These are phyloP conservation scores for Cladophialophora chaetospira DNA, from an alignment of 2,329 filamentous ascomycete species.

Conservation along the genomic window DNA sequence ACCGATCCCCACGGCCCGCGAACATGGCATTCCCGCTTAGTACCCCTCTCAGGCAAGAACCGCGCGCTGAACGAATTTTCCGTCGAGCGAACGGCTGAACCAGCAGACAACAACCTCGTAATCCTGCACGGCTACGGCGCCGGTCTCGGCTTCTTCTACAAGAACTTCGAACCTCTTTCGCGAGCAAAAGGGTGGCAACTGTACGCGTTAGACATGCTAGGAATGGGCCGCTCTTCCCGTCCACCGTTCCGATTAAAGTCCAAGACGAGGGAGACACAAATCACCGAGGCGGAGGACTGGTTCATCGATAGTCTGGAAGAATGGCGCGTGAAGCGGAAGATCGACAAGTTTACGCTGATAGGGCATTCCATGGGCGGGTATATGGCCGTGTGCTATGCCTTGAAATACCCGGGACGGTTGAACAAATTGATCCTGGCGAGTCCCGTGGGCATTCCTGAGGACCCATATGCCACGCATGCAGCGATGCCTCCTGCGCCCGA, in stretches of 20 bases:
- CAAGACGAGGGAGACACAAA: constrained; percentile 77
- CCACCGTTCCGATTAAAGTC: constrained; percentile 82
- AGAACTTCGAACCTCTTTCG: constrained; percentile 89
- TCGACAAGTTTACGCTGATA: constrained; percentile 89
- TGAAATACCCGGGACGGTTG: constrained; percentile 91
- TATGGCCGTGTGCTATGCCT: constrained; percentile 88
- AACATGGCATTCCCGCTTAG: constrained; percentile 82
- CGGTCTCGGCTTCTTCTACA: constrained; percentile 96
- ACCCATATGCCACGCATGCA: constrained; percentile 83
- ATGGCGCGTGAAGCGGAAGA: constrained; percentile 84
- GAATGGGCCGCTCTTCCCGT: constrained; percentile 86
- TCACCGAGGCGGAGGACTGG: constrained; percentile 88
- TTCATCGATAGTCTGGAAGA: constrained; percentile 96
- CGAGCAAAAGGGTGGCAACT: constrained; percentile 80
- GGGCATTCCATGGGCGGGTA: constrained; percentile 95
- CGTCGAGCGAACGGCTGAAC: constrained; percentile 77
- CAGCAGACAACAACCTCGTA: constrained; percentile 81
- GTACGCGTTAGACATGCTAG: constrained; percentile 91
- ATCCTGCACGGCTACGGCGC: constrained; percentile 98
- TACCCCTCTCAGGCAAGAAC: constrained; percentile 80
- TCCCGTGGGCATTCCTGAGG: constrained; percentile 90
- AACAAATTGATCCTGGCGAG: constrained; percentile 97
- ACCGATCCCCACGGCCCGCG: constrained; percentile 82
- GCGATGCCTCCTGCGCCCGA: constrained; percentile 75
- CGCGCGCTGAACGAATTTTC: constrained; percentile 91